Percentiles rank a stretch among this genome's conserved stretches.
Conservation (phyloP, 2,329 filamentous ascomycete genomes). For the Cadophora sp. region DNA sequence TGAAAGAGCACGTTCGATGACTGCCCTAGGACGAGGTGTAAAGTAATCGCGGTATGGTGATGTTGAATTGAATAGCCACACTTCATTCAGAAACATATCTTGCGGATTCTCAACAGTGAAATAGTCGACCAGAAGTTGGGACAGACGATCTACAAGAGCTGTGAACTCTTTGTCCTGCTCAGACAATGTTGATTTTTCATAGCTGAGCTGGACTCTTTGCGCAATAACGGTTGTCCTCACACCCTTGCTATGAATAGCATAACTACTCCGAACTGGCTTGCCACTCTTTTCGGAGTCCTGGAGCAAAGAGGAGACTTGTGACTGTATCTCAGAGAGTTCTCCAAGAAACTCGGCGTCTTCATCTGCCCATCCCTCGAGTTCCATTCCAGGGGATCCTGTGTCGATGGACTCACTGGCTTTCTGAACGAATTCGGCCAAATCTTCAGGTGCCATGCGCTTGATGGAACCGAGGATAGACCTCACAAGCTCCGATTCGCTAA, state of each 20-base stretch:
- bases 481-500: conserved; percentile 61
- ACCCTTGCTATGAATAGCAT: conserved; percentile 73
- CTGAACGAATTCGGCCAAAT: conserved; percentile 52
- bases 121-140: conserved; percentile 56
- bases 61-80: conserved; percentile 77
- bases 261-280: conserved; percentile 71
- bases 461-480: conserved; percentile 54
- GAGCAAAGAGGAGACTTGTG: conserved; percentile 55
- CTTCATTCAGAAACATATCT: conserved; percentile 69
- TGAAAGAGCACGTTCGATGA: conserved; percentile 74
- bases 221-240: conserved; percentile 80
- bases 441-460: conserved; percentile 64
- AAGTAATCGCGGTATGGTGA: conserved; percentile 77
- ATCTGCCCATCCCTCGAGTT: conserved; percentile 43
- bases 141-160: conserved; percentile 63
- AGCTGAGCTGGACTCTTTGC: conserved; percentile 81
- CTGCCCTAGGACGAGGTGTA: conserved; percentile 72
- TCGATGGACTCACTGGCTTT: conserved; percentile 47
- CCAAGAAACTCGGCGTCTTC: conserved; percentile 35
- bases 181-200: conserved; percentile 73
- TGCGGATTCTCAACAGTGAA: conserved; percentile 50
- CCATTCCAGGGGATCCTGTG: conserved; percentile 35
- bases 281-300: conserved; percentile 53
- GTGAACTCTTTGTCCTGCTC: conserved; percentile 76
- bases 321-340: conserved; percentile 46